Conservation (phyloP, 345 rosid species). For the Aegle marmelos region DNA sequence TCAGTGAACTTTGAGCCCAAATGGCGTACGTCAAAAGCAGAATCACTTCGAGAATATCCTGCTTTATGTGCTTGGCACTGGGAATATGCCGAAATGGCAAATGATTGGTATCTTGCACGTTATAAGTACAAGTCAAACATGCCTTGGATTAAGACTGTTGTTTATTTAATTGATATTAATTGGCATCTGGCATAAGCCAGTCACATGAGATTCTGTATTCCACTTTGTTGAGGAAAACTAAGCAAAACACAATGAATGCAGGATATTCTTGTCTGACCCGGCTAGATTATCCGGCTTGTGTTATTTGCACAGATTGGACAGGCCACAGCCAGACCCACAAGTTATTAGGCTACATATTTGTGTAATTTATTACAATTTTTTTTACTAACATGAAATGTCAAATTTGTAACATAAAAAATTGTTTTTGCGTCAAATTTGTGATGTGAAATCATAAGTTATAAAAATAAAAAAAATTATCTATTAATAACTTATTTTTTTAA, state of each 20-base stretch:
- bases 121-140: background rate
- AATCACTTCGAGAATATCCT: constrained; percentile 37
- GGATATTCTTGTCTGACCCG: background rate
- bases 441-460: too few relatives aligned
- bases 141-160: background rate
- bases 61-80: constrained; percentile 8
- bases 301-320: background rate
- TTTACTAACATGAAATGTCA: too few relatives aligned
- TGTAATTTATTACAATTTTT: background rate
- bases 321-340: background rate
- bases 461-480: too few relatives aligned
- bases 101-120: constrained; percentile 10
- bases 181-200: background rate
- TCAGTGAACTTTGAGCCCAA: background rate
- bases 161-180: background rate
- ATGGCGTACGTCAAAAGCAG: constrained; percentile 16
- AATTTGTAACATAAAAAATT: too few relatives aligned
- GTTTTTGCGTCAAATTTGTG: too few relatives aligned
- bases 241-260: background rate
- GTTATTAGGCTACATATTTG: background rate
- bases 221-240: background rate
- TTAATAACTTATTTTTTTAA: too few relatives aligned
- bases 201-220: background rate
- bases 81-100: constrained; percentile 36
- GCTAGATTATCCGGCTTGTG: background rate